Percentiles rank a stretch among this genome's conserved stretches.
phyloP scores from a whole-genome alignment of 768 basidiomycete species.

The Boletus rubropictus region DNA sequence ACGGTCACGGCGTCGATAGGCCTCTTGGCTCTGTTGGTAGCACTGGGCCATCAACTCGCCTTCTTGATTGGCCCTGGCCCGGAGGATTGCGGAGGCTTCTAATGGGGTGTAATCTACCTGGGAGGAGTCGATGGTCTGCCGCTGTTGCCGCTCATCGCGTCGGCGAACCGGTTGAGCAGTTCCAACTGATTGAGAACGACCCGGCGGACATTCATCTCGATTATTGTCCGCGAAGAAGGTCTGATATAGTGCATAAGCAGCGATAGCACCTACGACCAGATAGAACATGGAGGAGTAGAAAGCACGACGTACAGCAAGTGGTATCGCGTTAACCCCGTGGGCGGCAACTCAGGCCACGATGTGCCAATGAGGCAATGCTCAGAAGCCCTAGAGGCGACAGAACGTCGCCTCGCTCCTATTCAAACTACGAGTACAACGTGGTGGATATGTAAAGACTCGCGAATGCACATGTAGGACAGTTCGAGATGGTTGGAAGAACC shows the following conservation, averaged over 20 bases:
- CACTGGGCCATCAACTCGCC: slow-evolving; percentile 68
- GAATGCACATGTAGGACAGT: neutral
- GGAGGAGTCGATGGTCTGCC: neutral
- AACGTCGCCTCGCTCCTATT: no score
- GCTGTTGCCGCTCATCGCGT: slow-evolving; percentile 8
- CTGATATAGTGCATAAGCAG: slow-evolving; percentile 12
- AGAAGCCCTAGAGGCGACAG: no score
- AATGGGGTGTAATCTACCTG: neutral
- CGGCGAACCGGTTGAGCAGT: neutral
- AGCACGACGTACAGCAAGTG: neutral
- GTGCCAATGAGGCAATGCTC: neutral
- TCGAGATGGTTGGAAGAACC: neutral
- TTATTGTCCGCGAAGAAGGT: slow-evolving; percentile 1
- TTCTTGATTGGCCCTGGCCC: slow-evolving; percentile 69
- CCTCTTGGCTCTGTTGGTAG: slow-evolving; percentile 64
- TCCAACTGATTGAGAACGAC: neutral
- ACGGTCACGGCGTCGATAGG: slow-evolving; percentile 67
- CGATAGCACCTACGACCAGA: slow-evolving; percentile 7
- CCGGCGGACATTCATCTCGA: slow-evolving; percentile 2
- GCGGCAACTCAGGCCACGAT: neutral
- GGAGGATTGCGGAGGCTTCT: slow-evolving; percentile 51
- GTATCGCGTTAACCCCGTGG: neutral
- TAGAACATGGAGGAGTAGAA: slow-evolving; percentile 10
- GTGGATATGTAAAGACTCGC: neutral
- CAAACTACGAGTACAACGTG: slow-evolving; percentile 1